Evolutionary conservation across 495 filamentous ascomycete species (phyloP), one percentile per base, ranked within the genome.

Genomic region (Astrothelium macrocarpum): DNA sequence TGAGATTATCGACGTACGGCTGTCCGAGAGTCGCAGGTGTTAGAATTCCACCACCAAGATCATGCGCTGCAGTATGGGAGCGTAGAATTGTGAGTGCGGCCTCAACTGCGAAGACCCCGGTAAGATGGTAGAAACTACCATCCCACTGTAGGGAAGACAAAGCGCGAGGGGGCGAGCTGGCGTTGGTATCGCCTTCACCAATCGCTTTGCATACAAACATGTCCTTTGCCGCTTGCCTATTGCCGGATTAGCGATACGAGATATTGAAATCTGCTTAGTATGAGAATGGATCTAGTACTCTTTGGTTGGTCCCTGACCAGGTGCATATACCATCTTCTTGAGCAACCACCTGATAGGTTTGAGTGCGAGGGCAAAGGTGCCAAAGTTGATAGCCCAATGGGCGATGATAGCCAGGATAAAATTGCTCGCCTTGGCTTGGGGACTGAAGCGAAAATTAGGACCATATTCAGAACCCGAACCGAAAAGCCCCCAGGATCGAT

Each of bases 1-100:
- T 78, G 64, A 93, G 71, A 46, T 88, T 81, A 69, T 94, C 86
- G 63, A 94, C 79, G 69, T 83, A 91, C 32, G 79, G 78, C 72
- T 91, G 87, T 0, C 91, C 91, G 42, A 96, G 74, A 43, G 83
- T 88, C n/a, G 90, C 88, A n/a, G 91, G 81, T 1, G 91, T 96
- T 23, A 91, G 84, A 28, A 95, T 77, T 11, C 90, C 90, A 28
- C 89, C 86, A 0, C 80, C 77, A 1, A 89, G 78, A 23, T 82
- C 76, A 66, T 80, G 79, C 61, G 78, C 81, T 12, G 81, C 72
- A 26, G 80, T 79, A 34, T 83, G 83, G 32, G 89, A 82, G 28
- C 84, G 76, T 18, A 95, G 77, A 32, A 96, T 76, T 2, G 85
- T 82, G 65, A 85, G 81, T 1, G 89, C 91, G 5, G 85, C 90